Percentiles rank a stretch among this genome's conserved stretches.
Conservation (phyloP, 805 yeast genomes). For the Candida koratica region DNA sequence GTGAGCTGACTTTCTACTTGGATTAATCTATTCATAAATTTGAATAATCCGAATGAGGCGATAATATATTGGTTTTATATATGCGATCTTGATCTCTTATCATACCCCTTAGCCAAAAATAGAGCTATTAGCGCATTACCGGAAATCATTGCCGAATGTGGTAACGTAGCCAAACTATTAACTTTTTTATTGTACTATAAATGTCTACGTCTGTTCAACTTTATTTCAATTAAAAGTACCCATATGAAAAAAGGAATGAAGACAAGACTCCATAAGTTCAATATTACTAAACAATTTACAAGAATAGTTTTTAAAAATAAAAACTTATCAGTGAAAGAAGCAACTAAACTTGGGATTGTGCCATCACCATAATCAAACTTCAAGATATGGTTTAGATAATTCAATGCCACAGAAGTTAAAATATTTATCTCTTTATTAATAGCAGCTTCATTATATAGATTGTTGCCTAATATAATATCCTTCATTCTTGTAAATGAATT, state of each 20-base stretch:
- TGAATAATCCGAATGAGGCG: too few species aligned
- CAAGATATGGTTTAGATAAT: constrained; percentile 15
- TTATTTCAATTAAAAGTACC: constrained; percentile 18
- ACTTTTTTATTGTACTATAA: too few species aligned
- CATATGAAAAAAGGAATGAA: constrained; percentile 22
- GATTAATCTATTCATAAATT: constrained; percentile 57
- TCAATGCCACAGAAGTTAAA: constrained; percentile 18
- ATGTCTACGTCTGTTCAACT: neutral
- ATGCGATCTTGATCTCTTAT: too few species aligned
- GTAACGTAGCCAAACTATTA: too few species aligned
- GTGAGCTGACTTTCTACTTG: constrained; percentile 62
- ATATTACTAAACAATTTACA: constrained; percentile 18
- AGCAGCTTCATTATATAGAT: constrained; percentile 3
- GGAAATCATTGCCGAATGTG: too few species aligned
- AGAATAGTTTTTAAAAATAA: constrained; percentile 12
- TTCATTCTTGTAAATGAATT: constrained; percentile 15
- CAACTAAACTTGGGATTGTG: neutral
- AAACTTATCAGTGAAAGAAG: constrained; percentile 6
- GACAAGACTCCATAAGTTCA: constrained; percentile 18
- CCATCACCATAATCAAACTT: constrained; percentile 8
- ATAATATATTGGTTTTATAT: neutral
- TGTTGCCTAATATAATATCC: constrained; percentile 1
- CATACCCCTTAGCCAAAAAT: too few species aligned
- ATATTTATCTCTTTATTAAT: constrained; percentile 11
- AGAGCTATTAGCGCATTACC: too few species aligned